A percentile compares a stretch with the other conserved stretches of the same genome.
Evolutionary conservation across 306 rosid genomes (phyloP).

Genomic region (Casuarina cunninghamiana): DNA sequence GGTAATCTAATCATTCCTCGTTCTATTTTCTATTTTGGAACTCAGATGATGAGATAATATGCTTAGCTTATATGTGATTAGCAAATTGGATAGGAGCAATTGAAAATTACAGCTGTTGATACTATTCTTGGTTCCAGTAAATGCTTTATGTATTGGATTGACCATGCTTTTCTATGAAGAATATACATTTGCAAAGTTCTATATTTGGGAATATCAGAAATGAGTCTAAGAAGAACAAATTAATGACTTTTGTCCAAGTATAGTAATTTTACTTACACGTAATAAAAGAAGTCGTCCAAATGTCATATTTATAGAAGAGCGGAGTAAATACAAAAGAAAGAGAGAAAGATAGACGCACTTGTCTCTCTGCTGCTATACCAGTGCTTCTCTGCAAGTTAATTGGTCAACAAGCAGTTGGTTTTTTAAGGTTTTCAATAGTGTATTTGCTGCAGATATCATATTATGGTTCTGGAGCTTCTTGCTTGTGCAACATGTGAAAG

Average conservation of each 20-base stretch:
- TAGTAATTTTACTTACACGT: background rate
- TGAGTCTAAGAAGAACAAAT: background rate
- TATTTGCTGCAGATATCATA: slow-evolving; percentile 73
- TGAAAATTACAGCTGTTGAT: slow-evolving; percentile 2
- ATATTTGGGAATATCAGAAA: background rate
- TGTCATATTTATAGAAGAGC: background rate
- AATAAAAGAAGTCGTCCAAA: background rate
- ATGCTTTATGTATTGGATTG: background rate
- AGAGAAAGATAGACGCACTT: background rate
- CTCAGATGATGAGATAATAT: background rate
- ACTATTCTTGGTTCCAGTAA: background rate
- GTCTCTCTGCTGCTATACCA: background rate
- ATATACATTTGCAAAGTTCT: background rate
- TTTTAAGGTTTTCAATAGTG: too few relatives aligned
- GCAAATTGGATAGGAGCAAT: background rate
- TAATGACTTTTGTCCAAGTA: background rate
- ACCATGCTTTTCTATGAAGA: background rate
- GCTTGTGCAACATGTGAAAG: slow-evolving; percentile 47
- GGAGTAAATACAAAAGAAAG: background rate
- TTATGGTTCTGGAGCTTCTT: slow-evolving; percentile 70
- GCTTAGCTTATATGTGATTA: background rate
- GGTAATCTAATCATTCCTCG: background rate
- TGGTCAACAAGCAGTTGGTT: too few relatives aligned
- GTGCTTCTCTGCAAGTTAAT: background rate
- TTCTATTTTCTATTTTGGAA: background rate